Base-by-base conservation (phyloP, 306 rosid genomes). In the Trifolium subterraneum region DNA sequence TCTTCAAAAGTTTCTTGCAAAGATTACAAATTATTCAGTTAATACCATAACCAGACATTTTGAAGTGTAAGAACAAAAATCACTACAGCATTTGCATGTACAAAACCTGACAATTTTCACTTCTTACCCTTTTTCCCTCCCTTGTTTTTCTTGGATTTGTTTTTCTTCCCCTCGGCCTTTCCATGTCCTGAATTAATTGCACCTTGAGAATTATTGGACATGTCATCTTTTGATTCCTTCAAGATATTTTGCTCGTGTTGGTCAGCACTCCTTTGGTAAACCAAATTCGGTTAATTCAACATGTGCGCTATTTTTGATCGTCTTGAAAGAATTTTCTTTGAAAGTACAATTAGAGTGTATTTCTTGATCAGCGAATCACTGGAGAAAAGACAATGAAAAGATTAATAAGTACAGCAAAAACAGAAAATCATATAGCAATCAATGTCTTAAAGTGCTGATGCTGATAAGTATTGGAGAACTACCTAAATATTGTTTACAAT, bases 61-160 rank as follows among this genome's bases (percentile, higher is more conserved):
- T 22, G 25, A 31, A 62, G 52, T 36, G 44, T 39, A 41, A 13
- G 35, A 20, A 45, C 12, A 79, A 5, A 39, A 5, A 22, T 15
- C 23, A 51, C 61, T 13, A 51, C 56, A 33, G 56, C 45, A 27
- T 25, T 65, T 23, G 51, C 38, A 56, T 66, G n/a, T 15, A 70
- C 7, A 36, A 16, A 10, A 70, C 38, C 36, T 39, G 25, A 62
- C 39, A 39, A 38, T 45, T 51, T 65, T 72, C 74, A 56, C 64
- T 65, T 72, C 78, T 5, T 47, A 61, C 72, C 62, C 61, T 27
- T 79, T 79, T 38, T 79, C 3, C 64, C 29, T 73, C 70, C 38
- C 51, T 59, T 67, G 56, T 2, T 29, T 51, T 63, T 78, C 72
- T 71, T 78, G 25, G 2, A 22, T 23, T 71, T 78, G 50, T 63